Conservation (phyloP, 495 filamentous ascomycete genomes). For the Tuber brumale region DNA sequence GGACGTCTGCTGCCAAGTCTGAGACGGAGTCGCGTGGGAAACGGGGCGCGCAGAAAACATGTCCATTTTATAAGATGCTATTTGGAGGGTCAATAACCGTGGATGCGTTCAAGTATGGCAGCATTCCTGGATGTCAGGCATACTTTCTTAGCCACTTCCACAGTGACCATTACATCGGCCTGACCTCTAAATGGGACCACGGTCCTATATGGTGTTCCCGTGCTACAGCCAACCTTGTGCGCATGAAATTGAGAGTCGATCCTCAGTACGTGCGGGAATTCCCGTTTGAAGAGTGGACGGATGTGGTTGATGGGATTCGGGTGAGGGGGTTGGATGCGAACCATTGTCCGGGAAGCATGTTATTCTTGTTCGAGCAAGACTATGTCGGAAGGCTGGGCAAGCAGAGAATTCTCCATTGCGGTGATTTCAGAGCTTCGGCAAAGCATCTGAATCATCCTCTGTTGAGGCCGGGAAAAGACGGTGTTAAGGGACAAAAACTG, state of each 20-base stretch:
- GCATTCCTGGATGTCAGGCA: slow-evolving; percentile 81
- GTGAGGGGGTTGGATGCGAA: slow-evolving; percentile 97
- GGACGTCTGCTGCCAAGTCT: slow-evolving; percentile 75
- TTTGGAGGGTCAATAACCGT: slow-evolving; percentile 87
- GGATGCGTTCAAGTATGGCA: slow-evolving; percentile 93
- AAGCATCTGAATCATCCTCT: slow-evolving; percentile 80
- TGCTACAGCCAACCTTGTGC: slow-evolving; percentile 83
- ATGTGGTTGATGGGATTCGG: slow-evolving; percentile 68
- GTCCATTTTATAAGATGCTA: slow-evolving; percentile 97
- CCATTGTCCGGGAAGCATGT: slow-evolving; percentile 89
- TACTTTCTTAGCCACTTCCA: slow-evolving; percentile 99
- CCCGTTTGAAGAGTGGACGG: slow-evolving; percentile 66
- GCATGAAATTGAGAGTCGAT: slow-evolving; percentile 75
- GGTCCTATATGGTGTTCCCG: slow-evolving; percentile 95
- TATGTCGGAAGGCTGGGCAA: slow-evolving; percentile 53
- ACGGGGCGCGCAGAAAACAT: slow-evolving; percentile 79
- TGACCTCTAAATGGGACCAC: slow-evolving; percentile 81
- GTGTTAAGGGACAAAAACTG: slow-evolving; percentile 71
- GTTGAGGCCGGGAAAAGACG: slow-evolving; percentile 58
- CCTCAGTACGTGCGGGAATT: slow-evolving; percentile 78
- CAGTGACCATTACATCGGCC: slow-evolving; percentile 91
- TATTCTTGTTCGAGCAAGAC: slow-evolving; percentile 85
- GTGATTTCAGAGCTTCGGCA: slow-evolving; percentile 86
- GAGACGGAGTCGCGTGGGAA: slow-evolving; percentile 77
- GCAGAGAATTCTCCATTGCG: slow-evolving; percentile 87